Evolutionary conservation across 2,329 filamentous ascomycete species (phyloP), one percentile per base, ranked within the genome.

Genomic region (Parafenestella ontariensis): DNA sequence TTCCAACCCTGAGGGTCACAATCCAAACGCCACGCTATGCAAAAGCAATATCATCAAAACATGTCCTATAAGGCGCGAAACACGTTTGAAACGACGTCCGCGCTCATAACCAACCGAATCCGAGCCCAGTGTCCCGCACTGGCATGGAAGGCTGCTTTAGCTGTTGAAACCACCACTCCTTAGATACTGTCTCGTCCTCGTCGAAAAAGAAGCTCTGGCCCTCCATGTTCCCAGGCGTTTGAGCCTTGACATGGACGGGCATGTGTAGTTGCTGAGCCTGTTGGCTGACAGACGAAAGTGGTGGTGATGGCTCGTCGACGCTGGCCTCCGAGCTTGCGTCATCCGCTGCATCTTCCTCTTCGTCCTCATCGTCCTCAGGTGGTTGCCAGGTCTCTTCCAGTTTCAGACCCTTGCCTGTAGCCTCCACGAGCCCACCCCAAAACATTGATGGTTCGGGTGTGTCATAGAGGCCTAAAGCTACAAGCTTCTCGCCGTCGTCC

Each of bases 381-480:
- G 83, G 90, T 73, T 86, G 88, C 89, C 83, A 94, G 0, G 89
- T 90, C 72, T 93, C 90, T 74, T 94, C 90, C 3, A 95, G 79
- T 72, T 92, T 94, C 62, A 94, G 78, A 0, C 90, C 90, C 73
- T 91, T 91, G 52, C 90, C 89, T 17, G 78, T 81, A 3, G 83
- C 78, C 49, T 70, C 62, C 59, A 82, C 81, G 0, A 74, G 62
- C 6, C 62, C 56, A 83, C 42, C 87, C 74, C 17, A 90, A 72
- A 23, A 82, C 81, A 31, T 80, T 72, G 75, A 86, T 82, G 76
- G 84, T 50, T 87, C 88, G 0, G 89, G 89, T 4, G 85, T 79
- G 66, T 92, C 90, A 73, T 95, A 95, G 0, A 95, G 83, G 0
- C 91, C 91, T 84, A 95, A 88, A 18, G 90, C 90, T n/a, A 92